A percentile compares a stretch with the other conserved stretches of the same genome.
Conservation (phyloP, 2,329 filamentous ascomycete species). For the Ophiostoma triangulosporum region DNA sequence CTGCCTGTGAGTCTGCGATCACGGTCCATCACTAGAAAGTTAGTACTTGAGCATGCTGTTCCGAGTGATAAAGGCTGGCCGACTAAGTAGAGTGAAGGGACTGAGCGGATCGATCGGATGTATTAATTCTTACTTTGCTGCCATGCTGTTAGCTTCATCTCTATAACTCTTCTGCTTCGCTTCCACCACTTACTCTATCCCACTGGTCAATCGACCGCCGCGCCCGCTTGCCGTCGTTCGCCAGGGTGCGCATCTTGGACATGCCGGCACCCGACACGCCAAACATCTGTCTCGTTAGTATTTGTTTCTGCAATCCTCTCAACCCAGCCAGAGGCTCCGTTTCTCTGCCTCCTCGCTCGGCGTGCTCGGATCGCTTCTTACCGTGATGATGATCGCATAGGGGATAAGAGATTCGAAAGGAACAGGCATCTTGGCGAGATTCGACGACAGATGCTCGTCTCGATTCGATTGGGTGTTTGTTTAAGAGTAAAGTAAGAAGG, state of each 20-base stretch:
- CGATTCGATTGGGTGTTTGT: not conserved
- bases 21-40: constrained; percentile 51
- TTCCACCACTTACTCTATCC: constrained; percentile 38
- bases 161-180: no score
- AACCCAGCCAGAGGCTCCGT: not conserved
- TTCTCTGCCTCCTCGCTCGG: not conserved
- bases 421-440: constrained; percentile 39
- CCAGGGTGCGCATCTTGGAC: constrained; percentile 40
- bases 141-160: constrained; percentile 18
- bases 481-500: no score
- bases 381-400: constrained; percentile 49
- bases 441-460: not conserved
- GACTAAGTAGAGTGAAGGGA: not conserved
- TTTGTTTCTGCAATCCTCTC: not conserved
- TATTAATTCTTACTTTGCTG: constrained; percentile 43
- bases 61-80: not conserved
- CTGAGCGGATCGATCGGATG: not conserved
- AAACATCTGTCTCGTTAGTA: constrained; percentile 39
- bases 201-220: constrained; percentile 49
- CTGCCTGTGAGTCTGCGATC: constrained; percentile 47
- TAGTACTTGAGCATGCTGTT: no score
- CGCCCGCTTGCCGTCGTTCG: constrained; percentile 47
- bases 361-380: constrained; percentile 24
- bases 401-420: constrained; percentile 52
- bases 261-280: constrained; percentile 45